phyloP scores from a whole-genome alignment of 2,329 filamentous ascomycete species.

The Xylariomycetidae sp. region DNA sequence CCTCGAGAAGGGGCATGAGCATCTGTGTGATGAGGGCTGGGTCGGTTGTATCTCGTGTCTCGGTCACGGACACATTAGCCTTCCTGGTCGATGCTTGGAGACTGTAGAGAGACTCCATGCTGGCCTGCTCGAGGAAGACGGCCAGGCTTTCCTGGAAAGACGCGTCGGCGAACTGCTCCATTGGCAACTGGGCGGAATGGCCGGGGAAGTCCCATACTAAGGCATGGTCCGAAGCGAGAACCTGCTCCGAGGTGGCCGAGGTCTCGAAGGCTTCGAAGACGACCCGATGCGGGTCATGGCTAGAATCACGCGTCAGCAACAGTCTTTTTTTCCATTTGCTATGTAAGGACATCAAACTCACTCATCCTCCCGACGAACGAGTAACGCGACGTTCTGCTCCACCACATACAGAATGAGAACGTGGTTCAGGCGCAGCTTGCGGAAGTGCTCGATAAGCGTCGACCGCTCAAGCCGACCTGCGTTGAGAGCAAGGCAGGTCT shows the following conservation, averaged over 20 bases:
- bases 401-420: constrained; percentile 19
- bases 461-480: constrained; percentile 14
- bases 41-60: constrained; percentile 52
- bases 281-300: constrained; percentile 24
- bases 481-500: constrained; percentile 15
- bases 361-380: constrained; percentile 15
- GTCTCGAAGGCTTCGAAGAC: constrained; percentile 56
- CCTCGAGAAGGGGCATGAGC: constrained; percentile 56
- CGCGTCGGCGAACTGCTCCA: constrained; percentile 28
- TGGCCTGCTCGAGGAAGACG: constrained; percentile 52
- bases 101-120: constrained; percentile 44
- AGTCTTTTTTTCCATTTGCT: background rate
- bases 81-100: constrained; percentile 52
- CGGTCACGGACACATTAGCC: constrained; percentile 40
- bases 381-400: constrained; percentile 22
- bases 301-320: constrained; percentile 4
- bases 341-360: constrained; percentile 7
- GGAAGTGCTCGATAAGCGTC: constrained; percentile 11
- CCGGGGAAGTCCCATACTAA: constrained; percentile 55
- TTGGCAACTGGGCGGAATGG: constrained; percentile 37
- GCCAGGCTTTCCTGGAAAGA: constrained; percentile 45
- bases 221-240: constrained; percentile 41
- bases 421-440: constrained; percentile 5
- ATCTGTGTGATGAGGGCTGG: constrained; percentile 56
- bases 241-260: constrained; percentile 42